Evolutionary conservation across 73 alveolate species (phyloP), one percentile per base, ranked within the genome.

Genomic region (Uronychia setigera): DNA sequence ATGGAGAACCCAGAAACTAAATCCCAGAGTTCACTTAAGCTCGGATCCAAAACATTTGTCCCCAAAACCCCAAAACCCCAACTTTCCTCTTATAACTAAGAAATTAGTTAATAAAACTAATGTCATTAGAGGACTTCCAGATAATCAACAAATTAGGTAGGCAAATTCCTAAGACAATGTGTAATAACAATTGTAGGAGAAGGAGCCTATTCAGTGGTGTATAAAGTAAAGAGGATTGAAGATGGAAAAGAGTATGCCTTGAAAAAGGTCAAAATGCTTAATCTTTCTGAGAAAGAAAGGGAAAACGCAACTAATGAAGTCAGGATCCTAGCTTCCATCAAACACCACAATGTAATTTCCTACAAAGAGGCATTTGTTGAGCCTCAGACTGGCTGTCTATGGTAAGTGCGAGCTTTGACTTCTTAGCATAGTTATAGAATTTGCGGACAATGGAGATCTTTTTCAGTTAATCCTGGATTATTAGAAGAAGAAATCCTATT

Each of bases 391-490:
- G 29, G 60, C 29, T 19, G 59, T 1, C 76, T 82, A 19, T 82
- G 89, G 91, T 84, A 84, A 27, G 79, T 30, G 5, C n/a, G n/a
- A n/a, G n/a, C n/a, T 26, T 5, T 81, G 60, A 80, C 78, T 88
- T 1, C 79, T 84, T 84, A 80, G 95, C 82, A 93, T 93, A 33
- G 88, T 93, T 31, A 90, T 93, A 95, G 97, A 93, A 84, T 93
- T 82, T 91, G 97, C 97, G 0, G 92, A 93, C 81, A 94, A 93
- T 86, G 96, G 96, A 29, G 97, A 93, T 90, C 86, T 93, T 80
- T 93, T 60, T 76, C 92, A 93, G 81, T 87, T 88, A 87, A 93
- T 93, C 29, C 80, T 95, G 67, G 84, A 89, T 0, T 92, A 94
- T 79, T 32, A 27, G 80, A 90, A 92, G 60, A 60, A 91, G 34